Base-by-base conservation (phyloP, 352 stramenopile species). In the Pythium sukuiense region DNA sequence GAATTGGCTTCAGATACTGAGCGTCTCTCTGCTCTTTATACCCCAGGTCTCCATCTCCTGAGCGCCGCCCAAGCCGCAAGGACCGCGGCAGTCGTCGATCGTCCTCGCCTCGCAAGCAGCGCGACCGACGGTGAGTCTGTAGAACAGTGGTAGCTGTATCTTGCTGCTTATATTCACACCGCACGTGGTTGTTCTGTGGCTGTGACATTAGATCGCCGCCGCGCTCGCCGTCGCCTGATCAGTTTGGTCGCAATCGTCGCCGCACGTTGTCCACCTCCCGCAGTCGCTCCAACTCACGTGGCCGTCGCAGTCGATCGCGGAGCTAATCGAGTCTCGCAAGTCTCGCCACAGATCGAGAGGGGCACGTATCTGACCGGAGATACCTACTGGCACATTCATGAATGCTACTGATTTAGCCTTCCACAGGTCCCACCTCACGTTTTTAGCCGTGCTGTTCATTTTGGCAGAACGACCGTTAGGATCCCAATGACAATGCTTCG, bases 231-330 rank as follows among this genome's bases (percentile, higher is more conserved):
- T 69, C 63, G 4, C 35, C 48, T 12, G 63, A 69, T 43, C 63
- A 63, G 50, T 69, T 69, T 35, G 63, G 63, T 29, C 55, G 63
- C 14, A 29, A 43, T 49, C 63, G 48, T 27, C 63, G 63, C 0
- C 63, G 55, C 9, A 50, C 59, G 8, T 24, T 43, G 11, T 70
- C 63, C 45, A 64, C 55, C 12, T 70, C 63, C 6, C 26, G 48
- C 9, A 57, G 43, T 37, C 53, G 54, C 32, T 69, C 62, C 2
- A 9, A 35, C 6, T 30, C 3, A 12, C 12, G 29, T 9, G 37
- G 20, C 4, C 20, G 43, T 12, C 35, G 52, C 13, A 56, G 54
- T 1, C 46, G 62, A 50, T 69, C 62, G 32, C 45, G 26, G 11
- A 69, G 62, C 33, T n/a, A 26, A 1, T 59, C 29, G 16, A 43